Evolutionary conservation across 768 basidiomycete genomes (phyloP), one percentile per base, ranked within the genome.

Genomic region (Porphyrellus cyaneotinctus): DNA sequence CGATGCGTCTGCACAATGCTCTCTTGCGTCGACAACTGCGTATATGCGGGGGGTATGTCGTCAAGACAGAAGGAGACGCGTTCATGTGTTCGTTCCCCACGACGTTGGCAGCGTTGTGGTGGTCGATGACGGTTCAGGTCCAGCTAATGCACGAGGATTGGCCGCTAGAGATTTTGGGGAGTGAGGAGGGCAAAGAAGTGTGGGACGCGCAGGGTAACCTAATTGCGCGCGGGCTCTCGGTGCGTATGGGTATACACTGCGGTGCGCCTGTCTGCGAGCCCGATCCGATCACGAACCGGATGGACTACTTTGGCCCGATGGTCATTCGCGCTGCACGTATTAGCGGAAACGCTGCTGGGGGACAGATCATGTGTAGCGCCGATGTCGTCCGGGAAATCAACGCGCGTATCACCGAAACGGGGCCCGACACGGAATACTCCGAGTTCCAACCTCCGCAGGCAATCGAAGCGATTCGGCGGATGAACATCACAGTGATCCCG

Each of bases 71-170:
- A 84, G 97, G 97, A 26, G 97, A 98, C 64, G 85, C 95, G 1
- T 99, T 99, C 76, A 95, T 99, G 90, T 94, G 94, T 48, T 92
- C 95, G 20, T 99, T 99, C 79, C 89, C 91, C 3, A 90, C 85
- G 2, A 81, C 92, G 13, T 76, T 92, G 2, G 79, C 88, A 0
- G 97, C 92, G 0, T 71, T 97, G 17, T 85, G 92, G 78, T 99
- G 92, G 89, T 87, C 87, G 59, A 75, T 97, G 63, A 84, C 81
- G 28, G 88, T 94, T 17, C 97, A 98, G 67, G 72, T 84, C 26
- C 82, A 88, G 61, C 77, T 99, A 12, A 75, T 98, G 23, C 75
- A 85, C 28, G 85, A 88, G 54, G 71, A 82, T 13, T 99, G 97
- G 97, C 97, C 97, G 2, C 68, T 88, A 63, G 95, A 97, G 70